Percentiles rank a stretch among this genome's conserved stretches.
These are phyloP conservation scores for Leccinum obscurum DNA, from an alignment of 768 basidiomycete species.

Conservation along the genomic window DNA sequence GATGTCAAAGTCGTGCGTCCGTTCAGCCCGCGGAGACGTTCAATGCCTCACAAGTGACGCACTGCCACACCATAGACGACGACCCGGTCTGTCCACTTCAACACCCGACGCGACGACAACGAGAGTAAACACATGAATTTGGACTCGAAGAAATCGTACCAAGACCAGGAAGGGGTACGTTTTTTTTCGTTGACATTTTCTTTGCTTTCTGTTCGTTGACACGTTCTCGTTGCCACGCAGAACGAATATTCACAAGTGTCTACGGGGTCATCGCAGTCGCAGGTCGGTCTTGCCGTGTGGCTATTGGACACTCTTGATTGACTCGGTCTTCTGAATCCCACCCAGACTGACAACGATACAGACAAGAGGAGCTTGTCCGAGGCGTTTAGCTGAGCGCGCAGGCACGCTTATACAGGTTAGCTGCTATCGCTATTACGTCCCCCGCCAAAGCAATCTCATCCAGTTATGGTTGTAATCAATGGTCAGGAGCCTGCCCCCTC, in stretches of 20 bases:
- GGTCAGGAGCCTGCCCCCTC: not conserved
- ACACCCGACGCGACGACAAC: not conserved
- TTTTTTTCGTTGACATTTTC: no score
- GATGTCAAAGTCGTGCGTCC: conserved; percentile 20
- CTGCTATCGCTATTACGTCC: not conserved
- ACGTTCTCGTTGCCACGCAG: conserved; percentile 1
- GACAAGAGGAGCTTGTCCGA: conserved; percentile 7
- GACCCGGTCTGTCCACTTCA: conserved; percentile 17
- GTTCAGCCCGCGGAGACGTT: not conserved
- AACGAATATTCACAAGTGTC: conserved; percentile 19
- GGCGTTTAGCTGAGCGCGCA: not conserved
- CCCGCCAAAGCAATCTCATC: not conserved
- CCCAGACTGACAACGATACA: conserved; percentile 1
- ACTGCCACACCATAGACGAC: conserved; percentile 12
- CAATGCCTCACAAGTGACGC: not conserved
- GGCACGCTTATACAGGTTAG: not conserved
- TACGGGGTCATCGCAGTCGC: conserved; percentile 20
- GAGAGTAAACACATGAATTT: conserved; percentile 10
- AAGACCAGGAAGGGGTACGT: conserved; percentile 16
- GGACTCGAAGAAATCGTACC: conserved; percentile 20
- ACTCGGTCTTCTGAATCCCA: not conserved
- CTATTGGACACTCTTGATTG: no score
- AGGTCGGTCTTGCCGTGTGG: conserved; percentile 8
- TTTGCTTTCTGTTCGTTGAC: conserved; percentile 1
- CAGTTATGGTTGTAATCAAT: not conserved